A percentile compares a stretch with the other conserved stretches of the same genome.
Evolutionary conservation across 225 moss, liverwort and hornwort genomes (phyloP).

Genomic region (Pleurozium schreberi): DNA sequence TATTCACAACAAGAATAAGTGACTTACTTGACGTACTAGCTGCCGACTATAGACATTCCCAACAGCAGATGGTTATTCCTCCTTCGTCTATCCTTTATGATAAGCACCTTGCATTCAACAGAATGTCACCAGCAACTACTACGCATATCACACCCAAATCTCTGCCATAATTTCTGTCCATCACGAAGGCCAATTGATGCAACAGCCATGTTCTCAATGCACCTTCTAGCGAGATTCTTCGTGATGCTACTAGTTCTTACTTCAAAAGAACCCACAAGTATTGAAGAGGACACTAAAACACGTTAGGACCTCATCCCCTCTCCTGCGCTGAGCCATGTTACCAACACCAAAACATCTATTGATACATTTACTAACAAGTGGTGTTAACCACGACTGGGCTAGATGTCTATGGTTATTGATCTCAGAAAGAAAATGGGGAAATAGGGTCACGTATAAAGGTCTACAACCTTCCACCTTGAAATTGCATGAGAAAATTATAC

Average conservation of each 20-base stretch:
- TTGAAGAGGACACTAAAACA: background rate
- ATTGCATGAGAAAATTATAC: background rate
- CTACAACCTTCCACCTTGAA: background rate
- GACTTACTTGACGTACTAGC: slow-evolving; percentile 19
- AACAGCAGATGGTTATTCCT: slow-evolving; percentile 1
- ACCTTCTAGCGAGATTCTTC: background rate
- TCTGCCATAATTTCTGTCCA: background rate
- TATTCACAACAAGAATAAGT: background rate
- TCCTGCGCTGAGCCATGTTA: background rate
- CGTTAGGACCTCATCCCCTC: background rate
- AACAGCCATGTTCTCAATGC: background rate
- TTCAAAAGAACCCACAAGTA: slow-evolving; percentile 8
- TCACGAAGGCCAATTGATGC: background rate
- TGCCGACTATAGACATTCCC: slow-evolving; percentile 14
- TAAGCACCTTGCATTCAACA: slow-evolving; percentile 1
- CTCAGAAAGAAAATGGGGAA: background rate
- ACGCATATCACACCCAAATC: background rate
- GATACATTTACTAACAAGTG: background rate
- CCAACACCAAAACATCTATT: background rate
- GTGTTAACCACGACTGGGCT: background rate
- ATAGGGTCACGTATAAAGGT: background rate
- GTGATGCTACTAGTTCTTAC: background rate
- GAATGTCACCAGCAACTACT: background rate
- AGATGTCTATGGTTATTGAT: background rate
- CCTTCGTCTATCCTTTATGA: slow-evolving; percentile 4